phyloP scores from a whole-genome alignment of 345 rosid genomes.

The Alliaria petiolata region DNA sequence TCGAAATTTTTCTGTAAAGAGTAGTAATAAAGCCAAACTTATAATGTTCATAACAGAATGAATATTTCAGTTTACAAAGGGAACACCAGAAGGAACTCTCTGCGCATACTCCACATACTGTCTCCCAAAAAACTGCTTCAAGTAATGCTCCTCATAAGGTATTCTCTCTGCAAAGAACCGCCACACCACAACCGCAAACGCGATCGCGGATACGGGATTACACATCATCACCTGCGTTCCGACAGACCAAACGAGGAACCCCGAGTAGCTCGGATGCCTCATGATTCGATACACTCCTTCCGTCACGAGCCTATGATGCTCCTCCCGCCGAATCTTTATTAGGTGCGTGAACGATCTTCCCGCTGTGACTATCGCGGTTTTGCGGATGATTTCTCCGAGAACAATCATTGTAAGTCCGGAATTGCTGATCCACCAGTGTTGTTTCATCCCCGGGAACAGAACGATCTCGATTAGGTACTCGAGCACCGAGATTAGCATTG shows the following conservation, averaged over 20 bases:
- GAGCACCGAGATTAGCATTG: conserved; percentile 50
- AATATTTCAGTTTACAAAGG: conserved; percentile 47
- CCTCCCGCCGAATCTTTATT: conserved; percentile 49
- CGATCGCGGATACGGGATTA: conserved; percentile 55
- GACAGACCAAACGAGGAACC: conserved; percentile 67
- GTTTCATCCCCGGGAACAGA: conserved; percentile 54
- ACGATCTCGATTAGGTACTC: conserved; percentile 47
- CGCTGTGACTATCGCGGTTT: conserved; percentile 62
- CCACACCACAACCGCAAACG: conserved; percentile 62
- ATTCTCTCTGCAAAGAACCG: conserved; percentile 55
- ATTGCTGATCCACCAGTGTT: conserved; percentile 59
- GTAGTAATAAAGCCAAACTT: background rate
- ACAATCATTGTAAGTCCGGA: conserved; percentile 49
- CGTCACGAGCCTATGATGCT: conserved; percentile 56
- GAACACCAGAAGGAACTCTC: conserved; percentile 61
- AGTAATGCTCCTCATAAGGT: conserved; percentile 63
- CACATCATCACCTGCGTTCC: conserved; percentile 80
- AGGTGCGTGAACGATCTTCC: conserved; percentile 70
- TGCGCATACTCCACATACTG: conserved; percentile 50
- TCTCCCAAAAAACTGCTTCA: conserved; percentile 61
- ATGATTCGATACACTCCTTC: conserved; percentile 53
- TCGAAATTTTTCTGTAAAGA: background rate
- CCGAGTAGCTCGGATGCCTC: conserved; percentile 72
- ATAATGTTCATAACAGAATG: background rate
- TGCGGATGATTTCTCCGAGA: conserved; percentile 54